Percentiles rank a stretch among this genome's conserved stretches.
phyloP scores from a whole-genome alignment of 2,329 filamentous ascomycete species.

The Clarireedia paspali region DNA sequence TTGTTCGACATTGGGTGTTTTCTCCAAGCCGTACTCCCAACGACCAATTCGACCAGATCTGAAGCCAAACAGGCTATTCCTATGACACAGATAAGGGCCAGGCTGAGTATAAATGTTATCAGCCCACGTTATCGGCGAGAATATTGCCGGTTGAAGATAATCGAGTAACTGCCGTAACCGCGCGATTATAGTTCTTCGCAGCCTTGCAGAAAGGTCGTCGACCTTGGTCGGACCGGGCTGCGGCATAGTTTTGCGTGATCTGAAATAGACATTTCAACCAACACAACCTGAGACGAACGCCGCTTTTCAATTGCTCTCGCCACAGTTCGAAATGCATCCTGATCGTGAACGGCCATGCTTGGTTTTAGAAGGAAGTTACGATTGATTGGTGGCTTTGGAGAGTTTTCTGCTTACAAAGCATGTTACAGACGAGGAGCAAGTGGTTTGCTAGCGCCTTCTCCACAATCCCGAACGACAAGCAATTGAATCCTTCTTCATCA shows the following conservation, averaged over 20 bases:
- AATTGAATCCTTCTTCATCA: not conserved
- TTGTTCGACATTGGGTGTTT: not conserved
- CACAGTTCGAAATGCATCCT: not conserved
- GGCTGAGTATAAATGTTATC: not conserved
- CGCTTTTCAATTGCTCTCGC: not conserved
- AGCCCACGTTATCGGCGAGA: not conserved
- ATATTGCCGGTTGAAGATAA: not conserved
- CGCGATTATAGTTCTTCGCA: not conserved
- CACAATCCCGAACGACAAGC: not conserved
- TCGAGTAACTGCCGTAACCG: not conserved
- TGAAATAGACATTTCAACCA: conserved; percentile 1
- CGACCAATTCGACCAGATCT: not conserved
- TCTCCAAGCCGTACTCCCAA: not conserved
- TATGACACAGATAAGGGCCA: not conserved
- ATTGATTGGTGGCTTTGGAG: not conserved
- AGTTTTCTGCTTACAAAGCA: not conserved
- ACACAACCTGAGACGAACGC: not conserved
- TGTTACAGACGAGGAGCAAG: not conserved
- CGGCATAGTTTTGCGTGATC: not conserved
- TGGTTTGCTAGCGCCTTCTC: not conserved
- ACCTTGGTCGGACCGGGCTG: not conserved
- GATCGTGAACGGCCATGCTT: too few species aligned
- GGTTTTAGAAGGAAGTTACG: not conserved
- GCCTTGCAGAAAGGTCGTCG: conserved; percentile 1
- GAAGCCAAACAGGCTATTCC: not conserved